Evolutionary conservation across 495 filamentous ascomycete genomes (phyloP), one percentile per base, ranked within the genome.

Genomic region (Aspergillus asperescens): DNA sequence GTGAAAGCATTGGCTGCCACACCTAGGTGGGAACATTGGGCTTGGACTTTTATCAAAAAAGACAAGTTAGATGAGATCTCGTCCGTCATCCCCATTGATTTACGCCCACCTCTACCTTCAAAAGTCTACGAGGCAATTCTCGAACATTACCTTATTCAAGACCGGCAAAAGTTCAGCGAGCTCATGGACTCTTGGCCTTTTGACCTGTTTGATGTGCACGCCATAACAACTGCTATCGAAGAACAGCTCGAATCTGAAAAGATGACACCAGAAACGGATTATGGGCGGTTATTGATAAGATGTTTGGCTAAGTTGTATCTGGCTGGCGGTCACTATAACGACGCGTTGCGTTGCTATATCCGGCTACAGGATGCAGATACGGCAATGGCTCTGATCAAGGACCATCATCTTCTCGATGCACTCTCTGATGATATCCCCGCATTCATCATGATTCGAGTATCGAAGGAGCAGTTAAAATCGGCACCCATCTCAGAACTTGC

Each of bases 21-120:
- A 4, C 69, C 83, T 39, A 76, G 86, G 56, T 97, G 94, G 94
- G 91, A 98, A 65, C 85, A 92, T 55, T 96, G 90, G 90, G 85
- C 92, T 7, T 90, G 85, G 82, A 81, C 77, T 0, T 98, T 98
- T 62, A 88, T 91, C 23, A 83, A 86, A 40, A 86, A 88, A 5
- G 74, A 85, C 52, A 90, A 85, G 60, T 84, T 90, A 54, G 87
- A 95, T 60, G 92, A 97, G 51, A 94, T 98, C 28, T 86, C 88
- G 5, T 77, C 84, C 20, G 83, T 85, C 57, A 88, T 98, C 16
- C 93, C 93, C 0, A 81, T 79, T 0, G 80, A 81, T 23, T 73
- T 92, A 44, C 80, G 79, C n/a, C 89, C 90, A 7, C 82, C 88
- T 2, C 72, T 98, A n/a, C 81, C 88, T 8, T 80, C 85, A n/a